Evolutionary conservation across 345 rosid species (phyloP).

Genomic region (Arabidopsis thaliana): DNA sequence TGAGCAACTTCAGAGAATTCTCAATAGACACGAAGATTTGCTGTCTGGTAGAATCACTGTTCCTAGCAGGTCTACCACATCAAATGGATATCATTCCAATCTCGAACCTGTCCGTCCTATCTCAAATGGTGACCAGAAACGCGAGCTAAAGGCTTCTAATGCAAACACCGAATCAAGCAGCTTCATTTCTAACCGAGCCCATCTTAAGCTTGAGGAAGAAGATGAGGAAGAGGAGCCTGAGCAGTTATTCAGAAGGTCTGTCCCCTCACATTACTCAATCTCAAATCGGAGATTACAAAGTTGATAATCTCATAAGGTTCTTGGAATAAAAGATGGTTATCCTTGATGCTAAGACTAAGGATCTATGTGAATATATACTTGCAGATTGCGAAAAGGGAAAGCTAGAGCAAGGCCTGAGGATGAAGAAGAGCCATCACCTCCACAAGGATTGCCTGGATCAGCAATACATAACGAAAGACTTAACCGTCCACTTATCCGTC

Average conservation of each 20-base stretch:
- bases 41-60: slow-evolving; percentile 54
- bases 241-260: slow-evolving; percentile 88
- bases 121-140: slow-evolving; percentile 51
- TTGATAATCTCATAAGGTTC: slow-evolving; percentile 3
- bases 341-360: slow-evolving; percentile 27
- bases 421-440: slow-evolving; percentile 55
- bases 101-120: slow-evolving; percentile 46
- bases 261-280: slow-evolving; percentile 14
- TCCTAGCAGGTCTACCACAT: slow-evolving; percentile 49
- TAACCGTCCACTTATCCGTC: slow-evolving; percentile 82
- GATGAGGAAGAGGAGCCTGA: slow-evolving; percentile 79
- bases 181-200: slow-evolving; percentile 48
- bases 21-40: slow-evolving; percentile 76
- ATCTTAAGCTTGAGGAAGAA: slow-evolving; percentile 55
- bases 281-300: neutral
- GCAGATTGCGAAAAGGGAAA: slow-evolving; percentile 88
- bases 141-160: slow-evolving; percentile 36
- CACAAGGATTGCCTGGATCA: slow-evolving; percentile 59
- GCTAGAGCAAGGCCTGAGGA: slow-evolving; percentile 85
- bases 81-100: slow-evolving; percentile 40
- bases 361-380: slow-evolving; percentile 11
- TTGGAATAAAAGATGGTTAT: slow-evolving; percentile 10
- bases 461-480: slow-evolving; percentile 59
- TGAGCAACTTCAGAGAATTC: slow-evolving; percentile 87
- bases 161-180: slow-evolving; percentile 48